Evolutionary conservation across 1,284 basidiomycete species (phyloP), one percentile per base, ranked within the genome.

Genomic region (Pascua guehoae): DNA sequence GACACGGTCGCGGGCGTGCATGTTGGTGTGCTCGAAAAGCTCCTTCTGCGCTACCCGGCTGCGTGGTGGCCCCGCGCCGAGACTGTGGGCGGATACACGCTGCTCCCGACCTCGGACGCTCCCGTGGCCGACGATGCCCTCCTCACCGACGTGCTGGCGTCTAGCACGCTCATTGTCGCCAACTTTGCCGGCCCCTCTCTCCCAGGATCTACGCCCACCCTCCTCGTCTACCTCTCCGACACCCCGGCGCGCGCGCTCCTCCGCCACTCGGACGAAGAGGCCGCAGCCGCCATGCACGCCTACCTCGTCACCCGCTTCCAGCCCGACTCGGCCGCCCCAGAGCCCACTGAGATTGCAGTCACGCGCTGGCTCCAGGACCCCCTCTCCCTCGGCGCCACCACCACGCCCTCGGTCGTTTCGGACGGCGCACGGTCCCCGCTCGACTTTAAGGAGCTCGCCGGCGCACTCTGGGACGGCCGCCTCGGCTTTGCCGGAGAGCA

Each of bases 401-500:
- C 80, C 5, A 79, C 81, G 10, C 81, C 81, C 0, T 69, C 74
- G 7, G 72, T 75, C 16, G 63, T 78, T 15, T 69, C 66, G 7
- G 63, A 71, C 14, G 73, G 74, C n/a, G 74, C 72, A 58, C 51
- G 74, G 12, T 67, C 70, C 37, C 80, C 80, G 5, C 65, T 81
- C 65, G 80, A 81, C 67, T 80, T 81, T 55, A 74, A 78, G 52
- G 71, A 78, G 66, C 72, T 82, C 8, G 63, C 71, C 0, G 64
- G 78, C 51, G 73, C 78, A 1, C 65, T 75, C 4, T 82, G 80
- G 78, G 71, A 63, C 4, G 79, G 79, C 0, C 60, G 65, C 4
- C 68, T 83, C 1, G 78, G 79, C 0, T 83, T 81, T 41, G 81
- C 81, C 14, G 81, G 81, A 12, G 81, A 83, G 67, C 80, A 81